These are phyloP conservation scores for Wolfiporia cocos DNA, from an alignment of 1,284 basidiomycete species.

Conservation along the genomic window DNA sequence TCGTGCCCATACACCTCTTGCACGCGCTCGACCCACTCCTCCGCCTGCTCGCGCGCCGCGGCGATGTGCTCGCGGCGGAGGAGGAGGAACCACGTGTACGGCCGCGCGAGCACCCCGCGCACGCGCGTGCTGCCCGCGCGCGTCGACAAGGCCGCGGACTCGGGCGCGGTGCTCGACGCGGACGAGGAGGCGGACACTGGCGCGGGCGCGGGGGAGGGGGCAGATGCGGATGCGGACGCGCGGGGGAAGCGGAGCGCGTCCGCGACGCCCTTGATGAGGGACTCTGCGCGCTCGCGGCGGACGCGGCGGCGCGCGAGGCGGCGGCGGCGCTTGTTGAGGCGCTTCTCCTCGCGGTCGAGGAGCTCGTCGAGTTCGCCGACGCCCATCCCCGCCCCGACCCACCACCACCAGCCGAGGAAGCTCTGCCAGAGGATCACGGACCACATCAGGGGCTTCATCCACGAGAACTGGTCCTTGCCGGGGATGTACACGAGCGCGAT, in stretches of 20 bases:
- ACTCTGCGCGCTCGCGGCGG: conserved; percentile 40
- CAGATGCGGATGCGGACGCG: conserved; percentile 5
- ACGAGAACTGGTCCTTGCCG: conserved; percentile 73
- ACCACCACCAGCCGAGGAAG: conserved; percentile 95
- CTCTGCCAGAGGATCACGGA: conserved; percentile 90
- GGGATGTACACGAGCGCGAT: conserved; percentile 87
- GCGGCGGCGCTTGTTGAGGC: conserved; percentile 40
- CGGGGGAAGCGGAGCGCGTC: conserved; percentile 24
- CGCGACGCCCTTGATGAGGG: conserved; percentile 48
- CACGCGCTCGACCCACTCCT: conserved; percentile 56
- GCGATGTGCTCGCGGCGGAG: conserved; percentile 59
- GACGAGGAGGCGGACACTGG: neutral
- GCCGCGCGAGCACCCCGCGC: conserved; percentile 14
- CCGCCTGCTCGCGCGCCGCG: conserved; percentile 61
- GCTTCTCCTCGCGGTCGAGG: conserved; percentile 51
- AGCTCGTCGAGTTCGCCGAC: conserved; percentile 59
- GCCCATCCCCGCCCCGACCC: conserved; percentile 87
- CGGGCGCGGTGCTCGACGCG: neutral
- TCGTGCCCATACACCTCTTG: conserved; percentile 47
- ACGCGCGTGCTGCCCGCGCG: conserved; percentile 6
- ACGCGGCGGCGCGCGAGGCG: conserved; percentile 33
- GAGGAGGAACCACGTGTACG: conserved; percentile 47
- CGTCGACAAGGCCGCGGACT: conserved; percentile 5
- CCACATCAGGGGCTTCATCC: conserved; percentile 84
- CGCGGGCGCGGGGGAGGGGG: conserved; percentile 1